These are phyloP conservation scores for Penicillium corylophilum DNA, from an alignment of 2,329 filamentous ascomycete species.

Conservation along the genomic window DNA sequence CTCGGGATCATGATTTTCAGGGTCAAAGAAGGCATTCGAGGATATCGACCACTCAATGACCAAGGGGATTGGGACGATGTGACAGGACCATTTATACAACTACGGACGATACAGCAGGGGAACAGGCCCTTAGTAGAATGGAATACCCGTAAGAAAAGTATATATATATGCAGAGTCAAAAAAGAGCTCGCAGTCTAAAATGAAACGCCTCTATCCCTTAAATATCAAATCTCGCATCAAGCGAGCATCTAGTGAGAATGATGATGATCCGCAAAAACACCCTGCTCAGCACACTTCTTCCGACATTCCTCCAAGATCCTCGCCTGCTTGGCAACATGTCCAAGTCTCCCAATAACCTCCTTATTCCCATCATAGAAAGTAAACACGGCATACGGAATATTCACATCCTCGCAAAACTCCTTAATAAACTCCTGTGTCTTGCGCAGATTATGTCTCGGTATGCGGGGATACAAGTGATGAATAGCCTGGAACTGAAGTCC, in stretches of 20 bases:
- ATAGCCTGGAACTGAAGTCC: slow-evolving; percentile 88
- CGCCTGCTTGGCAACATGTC: slow-evolving; percentile 77
- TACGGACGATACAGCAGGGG: too few species aligned
- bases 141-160: too few species aligned
- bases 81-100: too few species aligned
- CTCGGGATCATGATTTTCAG: too few species aligned
- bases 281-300: slow-evolving; percentile 41
- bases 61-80: too few species aligned
- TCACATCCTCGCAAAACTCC: slow-evolving; percentile 78
- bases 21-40: too few species aligned
- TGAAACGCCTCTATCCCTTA: background rate
- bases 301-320: slow-evolving; percentile 75
- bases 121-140: too few species aligned
- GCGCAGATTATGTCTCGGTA: slow-evolving; percentile 82
- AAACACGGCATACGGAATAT: slow-evolving; percentile 81
- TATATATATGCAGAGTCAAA: too few species aligned
- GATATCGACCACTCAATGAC: too few species aligned
- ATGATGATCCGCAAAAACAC: slow-evolving; percentile 31
- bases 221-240: background rate
- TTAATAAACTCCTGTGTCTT: slow-evolving; percentile 71
- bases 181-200: background rate
- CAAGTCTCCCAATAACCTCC: slow-evolving; percentile 72
- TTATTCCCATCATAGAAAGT: slow-evolving; percentile 85
- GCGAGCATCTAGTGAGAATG: background rate
- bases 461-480: slow-evolving; percentile 79